phyloP scores from a whole-genome alignment of 768 basidiomycete genomes.

The Clitopilus hobsonii region DNA sequence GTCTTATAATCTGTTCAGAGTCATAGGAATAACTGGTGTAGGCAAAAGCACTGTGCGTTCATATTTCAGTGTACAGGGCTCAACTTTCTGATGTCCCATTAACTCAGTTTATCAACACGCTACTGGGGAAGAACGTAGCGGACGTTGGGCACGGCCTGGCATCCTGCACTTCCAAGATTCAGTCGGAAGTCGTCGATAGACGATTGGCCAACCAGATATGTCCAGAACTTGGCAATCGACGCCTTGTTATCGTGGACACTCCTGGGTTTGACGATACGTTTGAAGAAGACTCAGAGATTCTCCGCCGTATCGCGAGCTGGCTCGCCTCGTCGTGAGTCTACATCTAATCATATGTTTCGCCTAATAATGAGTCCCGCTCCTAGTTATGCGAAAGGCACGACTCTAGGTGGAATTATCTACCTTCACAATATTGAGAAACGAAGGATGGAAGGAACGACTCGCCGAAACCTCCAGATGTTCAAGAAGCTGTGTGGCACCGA shows the following conservation, averaged over 20 bases:
- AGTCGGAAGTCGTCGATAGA: neutral
- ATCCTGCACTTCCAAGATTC: constrained; percentile 10
- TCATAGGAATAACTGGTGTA: neutral
- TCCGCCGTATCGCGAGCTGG: constrained; percentile 14
- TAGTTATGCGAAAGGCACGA: no score
- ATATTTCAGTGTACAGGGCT: no score
- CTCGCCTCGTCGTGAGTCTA: constrained; percentile 11
- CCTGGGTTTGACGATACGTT: constrained; percentile 18
- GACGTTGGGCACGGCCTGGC: constrained; percentile 9
- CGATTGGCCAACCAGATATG: neutral
- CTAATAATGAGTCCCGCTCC: no score
- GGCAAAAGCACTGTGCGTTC: neutral
- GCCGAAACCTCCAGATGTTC: constrained; percentile 26
- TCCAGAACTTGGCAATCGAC: neutral
- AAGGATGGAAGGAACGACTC: constrained; percentile 19
- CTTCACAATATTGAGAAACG: constrained; percentile 16
- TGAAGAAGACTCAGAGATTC: constrained; percentile 11
- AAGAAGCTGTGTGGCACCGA: constrained; percentile 15
- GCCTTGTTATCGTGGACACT: constrained; percentile 16
- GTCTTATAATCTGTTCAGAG: neutral
- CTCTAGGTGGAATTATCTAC: neutral
- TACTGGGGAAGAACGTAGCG: constrained; percentile 1
- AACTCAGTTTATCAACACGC: constrained; percentile 14
- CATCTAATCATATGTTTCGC: no score
- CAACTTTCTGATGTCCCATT: no score